Evolutionary conservation across 148 eudicot genomes (phyloP).

Genomic region (Chenopodium suecicum): DNA sequence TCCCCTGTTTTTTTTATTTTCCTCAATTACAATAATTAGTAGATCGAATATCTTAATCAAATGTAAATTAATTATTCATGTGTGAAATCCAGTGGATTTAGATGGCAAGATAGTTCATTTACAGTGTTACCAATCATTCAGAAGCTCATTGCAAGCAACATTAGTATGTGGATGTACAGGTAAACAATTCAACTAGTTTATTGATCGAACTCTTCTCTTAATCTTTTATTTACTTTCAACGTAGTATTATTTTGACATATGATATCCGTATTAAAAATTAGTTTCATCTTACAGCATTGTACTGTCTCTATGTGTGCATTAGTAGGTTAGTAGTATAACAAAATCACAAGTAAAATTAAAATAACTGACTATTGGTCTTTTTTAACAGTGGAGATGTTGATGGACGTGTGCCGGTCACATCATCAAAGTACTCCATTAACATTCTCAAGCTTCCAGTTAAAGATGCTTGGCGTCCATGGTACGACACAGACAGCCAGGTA

Average conservation of each 20-base stretch:
- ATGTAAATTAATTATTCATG: neutral
- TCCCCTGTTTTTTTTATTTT: neutral
- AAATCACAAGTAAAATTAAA: too few relatives aligned
- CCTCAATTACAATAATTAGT: neutral
- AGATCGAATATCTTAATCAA: neutral
- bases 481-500: conserved; percentile 37
- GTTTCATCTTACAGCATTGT: too few relatives aligned
- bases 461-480: conserved; percentile 54
- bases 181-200: neutral
- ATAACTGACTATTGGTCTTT: neutral
- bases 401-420: conserved; percentile 49
- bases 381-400: conserved; percentile 55
- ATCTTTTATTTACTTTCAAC: neutral
- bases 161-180: conserved; percentile 53
- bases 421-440: conserved; percentile 48
- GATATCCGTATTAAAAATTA: too few relatives aligned
- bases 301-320: too few relatives aligned
- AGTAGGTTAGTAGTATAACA: too few relatives aligned
- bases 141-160: conserved; percentile 40
- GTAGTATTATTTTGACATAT: too few relatives aligned
- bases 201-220: too few relatives aligned
- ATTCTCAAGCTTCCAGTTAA: conserved; percentile 44
- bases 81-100: conserved; percentile 22
- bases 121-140: conserved; percentile 41
- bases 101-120: conserved; percentile 43